Percentiles rank a stretch among this genome's conserved stretches.
These are phyloP conservation scores for Neurospora crassa DNA, from an alignment of 2,329 filamentous ascomycete genomes.

Conservation along the genomic window DNA sequence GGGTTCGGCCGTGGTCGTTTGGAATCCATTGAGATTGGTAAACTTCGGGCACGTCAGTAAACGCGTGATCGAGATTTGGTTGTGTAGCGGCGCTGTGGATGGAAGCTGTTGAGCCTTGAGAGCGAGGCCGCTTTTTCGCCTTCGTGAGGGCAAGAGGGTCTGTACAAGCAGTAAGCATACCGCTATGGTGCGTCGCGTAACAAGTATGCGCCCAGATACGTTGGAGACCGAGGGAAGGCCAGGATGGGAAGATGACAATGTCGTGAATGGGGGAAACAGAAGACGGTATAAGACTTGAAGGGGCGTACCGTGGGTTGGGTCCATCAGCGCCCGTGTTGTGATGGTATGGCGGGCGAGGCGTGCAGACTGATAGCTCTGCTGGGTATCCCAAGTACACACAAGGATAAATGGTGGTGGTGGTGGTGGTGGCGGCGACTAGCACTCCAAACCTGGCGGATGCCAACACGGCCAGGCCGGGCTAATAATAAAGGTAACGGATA, in stretches of 20 bases:
- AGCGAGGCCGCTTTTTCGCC: slow-evolving; percentile 41
- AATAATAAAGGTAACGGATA: background rate
- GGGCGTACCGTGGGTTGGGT: slow-evolving; percentile 21
- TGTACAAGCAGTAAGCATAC: slow-evolving; percentile 9
- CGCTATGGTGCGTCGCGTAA: background rate
- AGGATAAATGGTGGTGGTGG: background rate
- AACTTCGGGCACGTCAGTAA: slow-evolving; percentile 32
- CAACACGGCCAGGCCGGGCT: background rate
- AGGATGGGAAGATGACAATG: background rate
- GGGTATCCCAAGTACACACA: background rate
- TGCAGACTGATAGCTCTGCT: background rate
- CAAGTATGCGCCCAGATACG: slow-evolving; percentile 4
- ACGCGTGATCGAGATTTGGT: slow-evolving; percentile 40
- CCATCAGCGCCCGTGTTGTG: slow-evolving; percentile 16
- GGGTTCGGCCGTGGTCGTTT: slow-evolving; percentile 33
- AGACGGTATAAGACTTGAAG: slow-evolving; percentile 1
- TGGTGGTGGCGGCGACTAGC: background rate
- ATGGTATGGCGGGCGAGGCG: slow-evolving; percentile 1
- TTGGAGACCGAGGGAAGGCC: background rate
- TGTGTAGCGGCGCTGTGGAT: slow-evolving; percentile 45
- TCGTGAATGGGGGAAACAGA: slow-evolving; percentile 6
- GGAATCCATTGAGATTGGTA: slow-evolving; percentile 42
- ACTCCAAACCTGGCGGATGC: background rate
- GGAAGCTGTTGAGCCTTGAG: slow-evolving; percentile 47
- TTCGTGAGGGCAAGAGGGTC: slow-evolving; percentile 29